Base-by-base conservation (phyloP, 495 filamentous ascomycete species). In the Hypoxylon fuscum region DNA sequence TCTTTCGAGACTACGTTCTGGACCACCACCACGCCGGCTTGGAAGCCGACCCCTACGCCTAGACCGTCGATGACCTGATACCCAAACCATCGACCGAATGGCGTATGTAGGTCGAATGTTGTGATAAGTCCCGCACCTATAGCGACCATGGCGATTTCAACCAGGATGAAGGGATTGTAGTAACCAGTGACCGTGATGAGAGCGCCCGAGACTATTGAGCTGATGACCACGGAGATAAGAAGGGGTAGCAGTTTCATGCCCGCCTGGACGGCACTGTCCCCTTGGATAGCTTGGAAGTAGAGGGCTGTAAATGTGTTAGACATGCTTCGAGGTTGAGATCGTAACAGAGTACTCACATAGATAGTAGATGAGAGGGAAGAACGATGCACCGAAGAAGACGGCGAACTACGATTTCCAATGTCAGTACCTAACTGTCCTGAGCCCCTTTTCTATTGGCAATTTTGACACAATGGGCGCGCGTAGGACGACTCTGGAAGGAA, bases 281-380 rank as follows among this genome's bases (percentile, higher is more conserved):
- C 84, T 65, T 93, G 87, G 76, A 96, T 87, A 15, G 90, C 90
- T 68, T 97, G 93, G 80, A 97, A 96, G 85, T 90, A 97, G 49
- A 95, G 86, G 0, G 93, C 76, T 78, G 56, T 1, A 5, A 2
- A 14, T 1, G 21, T 40, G 1, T 43, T 17, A 23, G 22, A 31
- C 44, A 32, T 17, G 4, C 23, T 17, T 21, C 11, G 5, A 6
- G 9, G 32, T 2, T 11, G 20, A 9, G 10, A 18, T 14, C 15
- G 20, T 15, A 23, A 3, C 34, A 14, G 31, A 17, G 17, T 4
- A 18, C 76, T 75, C 56, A 80, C 76, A 91, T 11, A 96, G 75
- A 74, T 91, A 89, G 70, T 86, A 92, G 18, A 88, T 76, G 15
- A 90, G 66, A 25, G 89, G 75, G 62, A 94, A 88, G 73, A 93